Conservation (phyloP, 2,329 filamentous ascomycete genomes). For the Alternaria angustiovoidea region DNA sequence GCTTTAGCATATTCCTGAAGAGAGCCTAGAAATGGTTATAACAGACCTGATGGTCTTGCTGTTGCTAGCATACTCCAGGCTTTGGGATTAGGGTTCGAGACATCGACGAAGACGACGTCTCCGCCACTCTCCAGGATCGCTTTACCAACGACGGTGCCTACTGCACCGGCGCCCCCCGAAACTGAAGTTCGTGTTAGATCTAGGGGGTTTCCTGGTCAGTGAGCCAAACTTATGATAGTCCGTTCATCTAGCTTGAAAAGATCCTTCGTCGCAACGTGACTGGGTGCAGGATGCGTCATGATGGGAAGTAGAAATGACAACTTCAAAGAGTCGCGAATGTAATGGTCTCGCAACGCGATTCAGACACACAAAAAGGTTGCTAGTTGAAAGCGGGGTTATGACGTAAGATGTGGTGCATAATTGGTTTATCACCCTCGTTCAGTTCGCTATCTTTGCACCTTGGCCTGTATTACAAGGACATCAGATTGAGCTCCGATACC, state of each 20-base stretch:
- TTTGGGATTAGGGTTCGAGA: conserved; percentile 6
- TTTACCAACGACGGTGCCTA: conserved; percentile 32
- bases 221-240: conserved; percentile 30
- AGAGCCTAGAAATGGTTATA: not conserved
- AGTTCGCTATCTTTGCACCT: not conserved
- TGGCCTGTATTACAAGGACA: not conserved
- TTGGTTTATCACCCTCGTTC: not conserved
- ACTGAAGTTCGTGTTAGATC: conserved; percentile 21
- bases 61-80: conserved; percentile 17
- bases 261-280: conserved; percentile 25
- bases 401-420: not conserved
- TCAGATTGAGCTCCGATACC: too few relatives aligned
- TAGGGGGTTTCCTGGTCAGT: not conserved
- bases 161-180: conserved; percentile 39
- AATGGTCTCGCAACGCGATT: not conserved
- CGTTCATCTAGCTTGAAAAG: conserved; percentile 35
- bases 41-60: not conserved
- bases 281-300: conserved; percentile 30
- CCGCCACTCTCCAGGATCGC: conserved; percentile 39
- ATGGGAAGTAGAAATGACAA: not conserved
- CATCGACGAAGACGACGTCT: conserved; percentile 35
- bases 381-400: not conserved
- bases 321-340: not conserved
- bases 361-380: not conserved
- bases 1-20: conserved; percentile 4